These are phyloP conservation scores for Kazachstania africana DNA, from an alignment of 805 yeast genomes.

Conservation along the genomic window DNA sequence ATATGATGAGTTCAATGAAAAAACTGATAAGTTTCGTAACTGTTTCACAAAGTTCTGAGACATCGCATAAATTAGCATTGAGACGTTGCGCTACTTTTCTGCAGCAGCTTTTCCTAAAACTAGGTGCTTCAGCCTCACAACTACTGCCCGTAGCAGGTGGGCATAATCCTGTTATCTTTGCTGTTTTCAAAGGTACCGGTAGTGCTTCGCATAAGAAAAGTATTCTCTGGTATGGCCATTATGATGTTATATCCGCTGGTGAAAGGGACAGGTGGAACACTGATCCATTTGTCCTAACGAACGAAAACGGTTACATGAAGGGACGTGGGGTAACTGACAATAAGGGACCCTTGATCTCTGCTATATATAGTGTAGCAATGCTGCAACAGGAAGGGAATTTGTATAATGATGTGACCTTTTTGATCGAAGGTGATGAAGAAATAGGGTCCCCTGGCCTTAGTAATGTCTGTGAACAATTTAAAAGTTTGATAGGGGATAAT, in stretches of 20 bases:
- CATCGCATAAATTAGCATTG: slow-evolving; percentile 50
- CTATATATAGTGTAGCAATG: slow-evolving; percentile 78
- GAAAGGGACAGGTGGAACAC: slow-evolving; percentile 55
- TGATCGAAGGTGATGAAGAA: slow-evolving; percentile 94
- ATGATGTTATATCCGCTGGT: slow-evolving; percentile 82
- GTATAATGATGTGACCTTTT: slow-evolving; percentile 62
- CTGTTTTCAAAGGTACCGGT: slow-evolving; percentile 45
- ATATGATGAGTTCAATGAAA: slow-evolving; percentile 49
- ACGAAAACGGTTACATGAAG: slow-evolving; percentile 73
- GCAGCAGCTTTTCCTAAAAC: slow-evolving; percentile 43
- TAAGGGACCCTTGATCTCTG: slow-evolving; percentile 85
- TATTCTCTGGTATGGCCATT: slow-evolving; percentile 87
- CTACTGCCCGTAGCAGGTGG: slow-evolving; percentile 65
- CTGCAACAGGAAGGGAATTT: slow-evolving; percentile 40
- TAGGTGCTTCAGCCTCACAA: slow-evolving; percentile 61
- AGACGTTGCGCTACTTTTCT: slow-evolving; percentile 77
- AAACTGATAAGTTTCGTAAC: slow-evolving; percentile 61
- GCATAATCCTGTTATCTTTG: slow-evolving; percentile 71
- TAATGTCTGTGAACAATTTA: slow-evolving; percentile 43
- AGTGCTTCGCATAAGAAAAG: slow-evolving; percentile 26
- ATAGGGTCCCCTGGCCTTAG: slow-evolving; percentile 82
- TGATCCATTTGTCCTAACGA: slow-evolving; percentile 65
- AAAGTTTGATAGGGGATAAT: slow-evolving; percentile 40
- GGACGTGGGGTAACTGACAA: slow-evolving; percentile 93
- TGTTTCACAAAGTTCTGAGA: slow-evolving; percentile 59